A percentile compares a stretch with the other conserved stretches of the same genome.
phyloP scores from a whole-genome alignment of 768 basidiomycete genomes.

The Pisolithus albus region DNA sequence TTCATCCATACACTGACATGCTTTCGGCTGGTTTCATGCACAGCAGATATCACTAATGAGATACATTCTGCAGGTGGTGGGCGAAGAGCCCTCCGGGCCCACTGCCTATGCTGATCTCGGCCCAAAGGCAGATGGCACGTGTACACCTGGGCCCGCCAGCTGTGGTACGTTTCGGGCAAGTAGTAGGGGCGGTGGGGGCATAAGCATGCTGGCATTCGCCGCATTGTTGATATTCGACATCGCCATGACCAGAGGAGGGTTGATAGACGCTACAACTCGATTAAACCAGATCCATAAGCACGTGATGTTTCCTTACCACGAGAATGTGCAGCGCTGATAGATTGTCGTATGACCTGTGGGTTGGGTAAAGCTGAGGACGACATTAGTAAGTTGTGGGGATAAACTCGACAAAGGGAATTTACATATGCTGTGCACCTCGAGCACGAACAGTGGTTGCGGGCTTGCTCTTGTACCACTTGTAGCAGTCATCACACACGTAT shows the following conservation, averaged over 20 bases:
- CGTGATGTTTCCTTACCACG: background rate
- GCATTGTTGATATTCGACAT: background rate
- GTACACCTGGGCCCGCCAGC: background rate
- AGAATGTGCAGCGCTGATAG: background rate
- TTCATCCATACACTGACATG: background rate
- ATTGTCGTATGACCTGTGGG: background rate
- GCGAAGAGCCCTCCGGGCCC: background rate
- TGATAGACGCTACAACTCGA: background rate
- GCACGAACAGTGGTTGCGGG: background rate
- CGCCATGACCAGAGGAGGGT: background rate
- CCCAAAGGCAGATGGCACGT: background rate
- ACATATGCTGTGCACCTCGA: background rate
- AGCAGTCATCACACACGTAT: slow-evolving; percentile 1
- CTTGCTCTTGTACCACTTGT: background rate
- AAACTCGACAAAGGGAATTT: background rate
- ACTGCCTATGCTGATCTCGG: background rate
- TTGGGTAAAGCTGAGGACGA: background rate
- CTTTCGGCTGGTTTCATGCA: background rate
- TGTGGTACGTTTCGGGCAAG: no score
- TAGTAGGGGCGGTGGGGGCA: background rate
- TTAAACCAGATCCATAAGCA: background rate
- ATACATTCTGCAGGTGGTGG: background rate
- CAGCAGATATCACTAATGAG: background rate
- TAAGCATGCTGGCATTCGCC: background rate
- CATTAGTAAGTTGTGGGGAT: background rate